Evolutionary conservation across 345 rosid species (phyloP), one percentile per base, ranked within the genome.

Genomic region (Syzygium aromaticum): DNA sequence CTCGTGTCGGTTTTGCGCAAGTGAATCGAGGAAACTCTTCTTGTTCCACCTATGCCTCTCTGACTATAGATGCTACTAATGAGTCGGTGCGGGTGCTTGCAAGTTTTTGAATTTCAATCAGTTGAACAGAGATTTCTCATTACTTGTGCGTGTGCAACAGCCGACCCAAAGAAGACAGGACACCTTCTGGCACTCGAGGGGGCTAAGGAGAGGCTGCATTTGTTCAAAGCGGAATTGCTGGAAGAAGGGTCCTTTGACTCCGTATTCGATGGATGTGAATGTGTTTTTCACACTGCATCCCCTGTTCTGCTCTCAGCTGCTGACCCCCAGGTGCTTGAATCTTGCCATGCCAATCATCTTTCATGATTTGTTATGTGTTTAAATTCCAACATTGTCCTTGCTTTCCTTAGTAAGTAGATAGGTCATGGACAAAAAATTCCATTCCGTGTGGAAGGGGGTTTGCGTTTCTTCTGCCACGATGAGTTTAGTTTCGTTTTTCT

Each of bases 181-280:
- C 92, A 91, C 88, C 87, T 91, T 40, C 85, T 46, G 84, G 87
- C 90, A 23, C 92, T 92, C 49, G 92, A 90, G 53, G 94, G 94
- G 84, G 94, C 92, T 30, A 87, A 89, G 40, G 90, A 90, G 63
- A 90, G 91, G 56, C 92, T 92, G 49, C 88, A 88, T 64, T 87
- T 92, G 38, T 88, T 90, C 86, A 89, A 87, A 86, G 90, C 92
- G 11, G 86, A 88, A 59, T 88, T 91, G 57, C 53, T 77, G 77
- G 91, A 91, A 14, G 90, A 91, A 86, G 92, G 91, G 53, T 86
- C 89, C 28, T 91, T 92, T 43, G 92, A 86, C 80, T 73, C 89
- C n/a, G 89, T 59, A 5, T 86, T 91, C 59, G 91, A 91, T 28
- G 94, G 89, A 49, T 91, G 93, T 84, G 80, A 86, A 1, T 90